Evolutionary conservation across 2,329 filamentous ascomycete species (phyloP).

Genomic region (Neopestalotiopsis sp.): DNA sequence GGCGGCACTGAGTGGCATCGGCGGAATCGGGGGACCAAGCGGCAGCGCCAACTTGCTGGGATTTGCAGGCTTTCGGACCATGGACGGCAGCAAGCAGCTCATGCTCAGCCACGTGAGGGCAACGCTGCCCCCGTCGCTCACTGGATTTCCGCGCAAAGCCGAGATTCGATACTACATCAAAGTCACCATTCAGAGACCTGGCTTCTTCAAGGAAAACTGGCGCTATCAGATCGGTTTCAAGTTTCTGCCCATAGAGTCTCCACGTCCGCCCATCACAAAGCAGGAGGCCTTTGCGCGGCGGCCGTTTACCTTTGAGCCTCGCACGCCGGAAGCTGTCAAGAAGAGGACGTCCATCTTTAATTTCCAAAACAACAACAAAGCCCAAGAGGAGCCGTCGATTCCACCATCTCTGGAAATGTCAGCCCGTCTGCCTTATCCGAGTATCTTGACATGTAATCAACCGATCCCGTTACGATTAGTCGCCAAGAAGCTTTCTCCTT

Average conservation of each 20-base stretch:
- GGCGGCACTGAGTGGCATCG: constrained; percentile 58
- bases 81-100: constrained; percentile 68
- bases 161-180: constrained; percentile 96
- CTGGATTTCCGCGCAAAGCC: constrained; percentile 84
- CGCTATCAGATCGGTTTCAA: constrained; percentile 73
- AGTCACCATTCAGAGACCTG: constrained; percentile 88
- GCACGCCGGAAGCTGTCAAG: constrained; percentile 36
- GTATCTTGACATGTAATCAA: constrained; percentile 88
- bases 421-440: constrained; percentile 83
- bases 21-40: constrained; percentile 52
- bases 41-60: constrained; percentile 49
- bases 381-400: constrained; percentile 39
- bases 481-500: constrained; percentile 75
- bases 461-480: constrained; percentile 82
- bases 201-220: constrained; percentile 90
- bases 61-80: constrained; percentile 60
- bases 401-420: constrained; percentile 77
- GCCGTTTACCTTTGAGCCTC: constrained; percentile 62
- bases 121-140: constrained; percentile 87
- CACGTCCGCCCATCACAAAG: constrained; percentile 68
- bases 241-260: constrained; percentile 92
- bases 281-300: constrained; percentile 87
- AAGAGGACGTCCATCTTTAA: constrained; percentile 46
- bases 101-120: constrained; percentile 76
- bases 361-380: constrained; percentile 22